phyloP scores from a whole-genome alignment of 495 filamentous ascomycete genomes.

The Pseudomonodictys pantanalensis region DNA sequence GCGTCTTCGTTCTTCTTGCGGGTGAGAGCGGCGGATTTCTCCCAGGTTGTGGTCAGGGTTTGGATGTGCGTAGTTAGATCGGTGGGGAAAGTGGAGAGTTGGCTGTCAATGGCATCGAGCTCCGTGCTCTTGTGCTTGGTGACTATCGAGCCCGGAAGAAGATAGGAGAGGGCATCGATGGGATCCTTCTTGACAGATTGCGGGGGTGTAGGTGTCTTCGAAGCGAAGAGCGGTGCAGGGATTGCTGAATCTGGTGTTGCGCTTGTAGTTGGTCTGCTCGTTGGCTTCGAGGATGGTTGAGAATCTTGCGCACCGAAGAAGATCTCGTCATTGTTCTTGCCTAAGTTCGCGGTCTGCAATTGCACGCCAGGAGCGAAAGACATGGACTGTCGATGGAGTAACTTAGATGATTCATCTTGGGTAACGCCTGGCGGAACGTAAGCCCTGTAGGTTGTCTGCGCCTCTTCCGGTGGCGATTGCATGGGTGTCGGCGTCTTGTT shows the following conservation, averaged over 20 bases:
- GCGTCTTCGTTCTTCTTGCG: constrained; percentile 49
- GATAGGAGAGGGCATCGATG: constrained; percentile 1
- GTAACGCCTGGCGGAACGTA: constrained; percentile 17
- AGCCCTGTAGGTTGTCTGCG: constrained; percentile 17
- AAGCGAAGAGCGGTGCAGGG: background rate
- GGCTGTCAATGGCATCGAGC: constrained; percentile 12
- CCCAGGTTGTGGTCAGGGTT: constrained; percentile 48
- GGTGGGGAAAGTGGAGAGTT: constrained; percentile 3
- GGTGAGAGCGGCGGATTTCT: constrained; percentile 44
- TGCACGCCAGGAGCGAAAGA: constrained; percentile 8
- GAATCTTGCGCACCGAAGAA: constrained; percentile 15
- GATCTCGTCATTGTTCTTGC: constrained; percentile 26
- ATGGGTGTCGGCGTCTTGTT: constrained; percentile 27
- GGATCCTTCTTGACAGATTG: constrained; percentile 2
- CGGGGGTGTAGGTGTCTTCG: background rate
- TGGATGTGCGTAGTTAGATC: constrained; percentile 54
- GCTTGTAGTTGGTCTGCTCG: constrained; percentile 16
- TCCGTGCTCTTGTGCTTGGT: background rate
- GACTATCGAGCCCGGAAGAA: constrained; percentile 11
- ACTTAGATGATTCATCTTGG: background rate
- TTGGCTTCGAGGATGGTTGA: constrained; percentile 3
- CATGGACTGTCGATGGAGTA: constrained; percentile 20
- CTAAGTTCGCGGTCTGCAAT: background rate
- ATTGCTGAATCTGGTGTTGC: constrained; percentile 11
- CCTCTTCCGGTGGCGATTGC: constrained; percentile 23